Percentiles rank a stretch among this genome's conserved stretches.
Evolutionary conservation across 2,329 filamentous ascomycete genomes (phyloP).

Genomic region (Talaromyces sp.): DNA sequence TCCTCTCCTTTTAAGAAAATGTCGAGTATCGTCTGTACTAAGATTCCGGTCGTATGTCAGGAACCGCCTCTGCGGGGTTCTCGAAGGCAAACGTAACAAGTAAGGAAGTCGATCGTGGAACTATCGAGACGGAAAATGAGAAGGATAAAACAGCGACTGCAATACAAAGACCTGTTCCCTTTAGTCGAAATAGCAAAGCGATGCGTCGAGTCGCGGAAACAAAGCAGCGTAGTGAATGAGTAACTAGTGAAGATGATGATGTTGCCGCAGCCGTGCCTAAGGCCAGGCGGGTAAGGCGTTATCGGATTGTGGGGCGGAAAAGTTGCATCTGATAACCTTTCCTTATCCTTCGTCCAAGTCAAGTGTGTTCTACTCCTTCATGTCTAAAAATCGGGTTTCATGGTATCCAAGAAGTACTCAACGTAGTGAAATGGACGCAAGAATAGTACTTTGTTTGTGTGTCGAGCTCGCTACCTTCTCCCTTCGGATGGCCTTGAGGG

Average conservation of each 20-base stretch:
- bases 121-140: too few species aligned
- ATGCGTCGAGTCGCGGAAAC: background rate
- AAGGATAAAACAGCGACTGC: background rate
- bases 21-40: background rate
- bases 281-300: slow-evolving; percentile 1
- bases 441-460: too few species aligned
- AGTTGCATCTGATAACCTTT: background rate
- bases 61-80: background rate
- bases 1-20: background rate
- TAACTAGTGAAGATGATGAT: background rate
- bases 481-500: too few species aligned
- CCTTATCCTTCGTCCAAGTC: too few species aligned
- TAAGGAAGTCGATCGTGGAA: background rate
- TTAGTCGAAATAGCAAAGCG: background rate
- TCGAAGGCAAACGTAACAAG: background rate
- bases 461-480: too few species aligned
- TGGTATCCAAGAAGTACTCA: too few species aligned
- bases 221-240: background rate
- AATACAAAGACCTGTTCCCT: background rate
- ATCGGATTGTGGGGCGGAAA: background rate
- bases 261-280: background rate
- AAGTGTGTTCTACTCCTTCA: background rate
- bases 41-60: background rate
- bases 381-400: too few species aligned
- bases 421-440: too few species aligned